Conservation (phyloP, 805 yeast genomes). For the Candida sakaeoensis region DNA sequence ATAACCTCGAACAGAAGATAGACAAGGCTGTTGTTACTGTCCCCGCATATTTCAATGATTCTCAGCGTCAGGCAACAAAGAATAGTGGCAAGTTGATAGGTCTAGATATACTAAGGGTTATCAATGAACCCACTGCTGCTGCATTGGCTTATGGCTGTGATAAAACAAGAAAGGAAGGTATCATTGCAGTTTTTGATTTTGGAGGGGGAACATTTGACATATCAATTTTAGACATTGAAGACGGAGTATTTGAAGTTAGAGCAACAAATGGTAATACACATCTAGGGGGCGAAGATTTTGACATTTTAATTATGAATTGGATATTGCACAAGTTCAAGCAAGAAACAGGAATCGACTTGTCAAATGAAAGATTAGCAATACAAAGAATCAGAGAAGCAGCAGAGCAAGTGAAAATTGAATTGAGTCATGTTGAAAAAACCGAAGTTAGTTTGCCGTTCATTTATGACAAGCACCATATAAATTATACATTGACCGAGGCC, state of each 20-base stretch:
- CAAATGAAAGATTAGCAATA: constrained; percentile 52
- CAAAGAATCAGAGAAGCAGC: constrained; percentile 80
- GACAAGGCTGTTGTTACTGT: constrained; percentile 79
- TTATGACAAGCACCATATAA: constrained; percentile 57
- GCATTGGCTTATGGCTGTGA: constrained; percentile 79
- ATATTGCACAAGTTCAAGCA: constrained; percentile 56
- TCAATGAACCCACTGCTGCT: constrained; percentile 85
- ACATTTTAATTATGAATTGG: constrained; percentile 55
- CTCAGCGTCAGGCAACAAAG: constrained; percentile 80
- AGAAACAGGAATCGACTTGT: constrained; percentile 48
- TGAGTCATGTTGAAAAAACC: constrained; percentile 61
- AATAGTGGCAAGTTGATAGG: constrained; percentile 76
- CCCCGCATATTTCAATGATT: constrained; percentile 79
- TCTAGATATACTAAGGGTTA: constrained; percentile 66
- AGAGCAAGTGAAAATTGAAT: constrained; percentile 71
- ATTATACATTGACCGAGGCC: constrained; percentile 56
- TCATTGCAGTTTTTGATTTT: constrained; percentile 63
- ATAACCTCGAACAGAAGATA: constrained; percentile 41
- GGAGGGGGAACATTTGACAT: constrained; percentile 89
- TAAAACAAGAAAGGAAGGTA: constrained; percentile 46
- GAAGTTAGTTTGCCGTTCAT: constrained; percentile 70
- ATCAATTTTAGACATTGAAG: constrained; percentile 72
- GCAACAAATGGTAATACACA: constrained; percentile 85
- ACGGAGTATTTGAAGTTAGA: constrained; percentile 76
- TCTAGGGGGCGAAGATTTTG: constrained; percentile 85